These are phyloP conservation scores for Fusarium praegraminearum DNA, from an alignment of 2,329 filamentous ascomycete genomes.

Conservation along the genomic window DNA sequence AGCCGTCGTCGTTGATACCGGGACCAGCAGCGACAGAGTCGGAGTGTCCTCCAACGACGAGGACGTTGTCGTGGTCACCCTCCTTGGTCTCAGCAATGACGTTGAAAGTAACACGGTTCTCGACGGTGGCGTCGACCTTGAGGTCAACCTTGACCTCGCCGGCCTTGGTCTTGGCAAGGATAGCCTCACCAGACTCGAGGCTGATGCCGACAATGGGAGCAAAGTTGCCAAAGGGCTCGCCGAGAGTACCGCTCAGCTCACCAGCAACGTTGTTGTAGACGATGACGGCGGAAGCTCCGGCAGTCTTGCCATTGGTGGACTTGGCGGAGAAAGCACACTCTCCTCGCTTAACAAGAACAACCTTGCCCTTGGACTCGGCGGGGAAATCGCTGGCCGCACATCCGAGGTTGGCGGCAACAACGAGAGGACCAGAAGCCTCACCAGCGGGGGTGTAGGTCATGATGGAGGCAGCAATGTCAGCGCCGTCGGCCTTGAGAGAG, in stretches of 20 bases:
- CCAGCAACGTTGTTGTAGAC: constrained; percentile 73
- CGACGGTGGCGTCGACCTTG: constrained; percentile 61
- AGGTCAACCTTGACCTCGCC: constrained; percentile 52
- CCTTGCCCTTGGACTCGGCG: constrained; percentile 62
- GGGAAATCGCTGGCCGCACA: constrained; percentile 67
- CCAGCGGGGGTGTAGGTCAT: constrained; percentile 66
- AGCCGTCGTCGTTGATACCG: constrained; percentile 74
- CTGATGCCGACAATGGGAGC: constrained; percentile 66
- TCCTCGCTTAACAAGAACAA: constrained; percentile 72
- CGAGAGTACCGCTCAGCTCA: constrained; percentile 65
- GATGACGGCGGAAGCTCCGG: constrained; percentile 68
- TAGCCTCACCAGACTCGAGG: constrained; percentile 57
- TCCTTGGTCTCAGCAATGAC: constrained; percentile 63
- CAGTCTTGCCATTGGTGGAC: constrained; percentile 64
- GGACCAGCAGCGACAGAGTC: constrained; percentile 63
- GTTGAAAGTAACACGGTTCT: constrained; percentile 62
- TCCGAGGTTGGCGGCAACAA: constrained; percentile 64
- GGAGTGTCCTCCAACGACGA: constrained; percentile 61
- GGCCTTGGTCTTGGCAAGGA: constrained; percentile 49
- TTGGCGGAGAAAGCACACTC: constrained; percentile 70
- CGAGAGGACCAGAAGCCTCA: constrained; percentile 55
- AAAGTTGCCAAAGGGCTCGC: constrained; percentile 59
- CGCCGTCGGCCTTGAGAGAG: constrained; percentile 49
- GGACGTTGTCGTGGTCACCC: constrained; percentile 62
- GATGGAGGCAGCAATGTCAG: constrained; percentile 44